Conservation (phyloP, 2,329 filamentous ascomycete genomes). For the Anthostomella pinea region DNA sequence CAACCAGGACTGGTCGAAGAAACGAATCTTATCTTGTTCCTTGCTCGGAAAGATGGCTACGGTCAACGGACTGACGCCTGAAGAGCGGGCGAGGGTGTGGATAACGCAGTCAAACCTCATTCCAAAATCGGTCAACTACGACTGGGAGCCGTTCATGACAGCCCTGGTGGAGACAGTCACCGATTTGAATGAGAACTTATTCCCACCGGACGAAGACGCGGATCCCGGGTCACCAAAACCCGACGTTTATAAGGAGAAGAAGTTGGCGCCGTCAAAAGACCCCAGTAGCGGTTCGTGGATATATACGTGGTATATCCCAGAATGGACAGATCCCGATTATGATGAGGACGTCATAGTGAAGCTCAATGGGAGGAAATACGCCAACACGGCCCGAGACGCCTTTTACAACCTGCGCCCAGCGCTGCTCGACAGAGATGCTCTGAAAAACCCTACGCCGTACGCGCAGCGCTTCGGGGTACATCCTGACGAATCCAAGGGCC, state of each 20-base stretch:
- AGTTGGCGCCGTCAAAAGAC: constrained; percentile 4
- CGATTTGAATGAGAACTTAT: neutral
- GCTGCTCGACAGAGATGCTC: constrained; percentile 17
- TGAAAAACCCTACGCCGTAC: constrained; percentile 21
- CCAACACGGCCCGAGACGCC: constrained; percentile 4
- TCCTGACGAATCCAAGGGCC: constrained; percentile 21
- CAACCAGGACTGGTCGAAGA: no score
- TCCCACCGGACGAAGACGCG: neutral
- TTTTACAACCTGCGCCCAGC: constrained; percentile 19
- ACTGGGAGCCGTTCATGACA: neutral
- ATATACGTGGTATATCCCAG: constrained; percentile 21
- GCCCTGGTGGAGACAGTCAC: no score
- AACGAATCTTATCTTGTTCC: no score
- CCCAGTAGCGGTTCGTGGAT: constrained; percentile 12
- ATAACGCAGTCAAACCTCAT: neutral
- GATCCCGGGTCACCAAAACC: neutral
- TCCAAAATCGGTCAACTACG: neutral
- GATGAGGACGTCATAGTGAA: neutral
- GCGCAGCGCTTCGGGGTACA: constrained; percentile 28
- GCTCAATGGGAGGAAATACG: neutral
- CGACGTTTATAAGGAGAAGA: neutral
- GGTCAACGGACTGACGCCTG: no score
- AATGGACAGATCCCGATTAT: constrained; percentile 25
- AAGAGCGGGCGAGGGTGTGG: neutral
- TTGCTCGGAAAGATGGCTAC: no score